phyloP scores from a whole-genome alignment of 306 rosid species.

The Fragaria iinumae region DNA sequence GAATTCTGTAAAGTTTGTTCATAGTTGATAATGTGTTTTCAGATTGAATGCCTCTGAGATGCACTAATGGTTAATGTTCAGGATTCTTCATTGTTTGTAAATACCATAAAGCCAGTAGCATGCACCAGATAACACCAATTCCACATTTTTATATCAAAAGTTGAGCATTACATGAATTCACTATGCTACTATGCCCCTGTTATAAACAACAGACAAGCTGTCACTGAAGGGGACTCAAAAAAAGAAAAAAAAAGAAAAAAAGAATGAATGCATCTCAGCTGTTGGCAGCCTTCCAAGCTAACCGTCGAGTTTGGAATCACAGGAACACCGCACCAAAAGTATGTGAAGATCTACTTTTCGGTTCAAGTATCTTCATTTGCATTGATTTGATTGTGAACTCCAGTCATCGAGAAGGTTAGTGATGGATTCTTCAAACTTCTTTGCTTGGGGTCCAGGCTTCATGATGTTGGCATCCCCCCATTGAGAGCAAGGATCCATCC shows the following conservation, averaged over 20 bases:
- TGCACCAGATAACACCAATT: background rate
- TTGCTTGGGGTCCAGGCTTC: conserved; percentile 74
- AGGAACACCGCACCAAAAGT: conserved; percentile 17
- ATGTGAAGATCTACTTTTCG: conserved; percentile 19
- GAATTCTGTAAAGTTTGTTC: background rate
- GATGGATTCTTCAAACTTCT: conserved; percentile 64
- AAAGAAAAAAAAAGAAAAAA: background rate
- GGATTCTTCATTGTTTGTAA: background rate
- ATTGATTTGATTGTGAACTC: conserved; percentile 62
- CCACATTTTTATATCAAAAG: background rate
- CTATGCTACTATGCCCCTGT: conserved; percentile 30
- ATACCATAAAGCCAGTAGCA: background rate
- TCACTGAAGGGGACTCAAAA: conserved; percentile 26
- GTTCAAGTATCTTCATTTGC: conserved; percentile 44
- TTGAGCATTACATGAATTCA: conserved; percentile 11
- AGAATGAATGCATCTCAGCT: conserved; percentile 38
- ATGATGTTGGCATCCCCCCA: conserved; percentile 77
- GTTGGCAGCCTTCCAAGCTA: conserved; percentile 27
- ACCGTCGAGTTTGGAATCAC: conserved; percentile 22
- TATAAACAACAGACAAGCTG: conserved; percentile 38
- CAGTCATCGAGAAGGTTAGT: conserved; percentile 69
- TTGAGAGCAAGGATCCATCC: conserved; percentile 78
- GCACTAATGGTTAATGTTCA: background rate
- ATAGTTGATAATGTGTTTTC: background rate
- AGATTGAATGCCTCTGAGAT: background rate